These are phyloP conservation scores for Gastrolobium villosum DNA, from an alignment of 306 rosid genomes.

Conservation along the genomic window DNA sequence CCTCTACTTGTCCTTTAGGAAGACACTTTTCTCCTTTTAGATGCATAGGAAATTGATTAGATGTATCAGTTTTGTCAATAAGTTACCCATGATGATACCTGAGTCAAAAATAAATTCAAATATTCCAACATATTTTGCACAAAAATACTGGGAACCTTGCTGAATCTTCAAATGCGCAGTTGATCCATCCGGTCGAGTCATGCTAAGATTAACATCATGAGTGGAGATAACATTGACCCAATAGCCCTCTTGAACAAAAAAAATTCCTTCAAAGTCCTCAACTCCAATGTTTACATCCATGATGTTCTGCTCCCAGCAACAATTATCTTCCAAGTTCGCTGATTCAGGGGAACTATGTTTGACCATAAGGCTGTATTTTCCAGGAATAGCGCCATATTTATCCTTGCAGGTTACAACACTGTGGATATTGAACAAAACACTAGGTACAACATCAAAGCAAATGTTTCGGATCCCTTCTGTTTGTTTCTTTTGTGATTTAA, in stretches of 20 bases:
- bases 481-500: too few species aligned
- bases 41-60: constrained; percentile 73
- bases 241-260: constrained; percentile 88
- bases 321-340: constrained; percentile 66
- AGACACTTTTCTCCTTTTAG: constrained; percentile 89
- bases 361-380: constrained; percentile 93
- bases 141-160: constrained; percentile 91
- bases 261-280: constrained; percentile 77
- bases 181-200: constrained; percentile 80
- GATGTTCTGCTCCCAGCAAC: constrained; percentile 94
- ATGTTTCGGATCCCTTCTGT: too few species aligned
- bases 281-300: constrained; percentile 80
- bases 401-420: constrained; percentile 89
- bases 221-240: constrained; percentile 83
- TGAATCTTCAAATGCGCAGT: constrained; percentile 69
- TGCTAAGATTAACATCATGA: constrained; percentile 81
- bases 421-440: constrained; percentile 82
- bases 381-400: constrained; percentile 87
- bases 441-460: too few species aligned
- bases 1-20: constrained; percentile 78
- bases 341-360: constrained; percentile 64
- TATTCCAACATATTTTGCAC: constrained; percentile 26
- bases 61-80: constrained; percentile 75
- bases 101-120: constrained; percentile 81
- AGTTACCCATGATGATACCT: constrained; percentile 89